Evolutionary conservation across 2,329 filamentous ascomycete species (phyloP).

Genomic region (Ceratocystiopsis minuta): DNA sequence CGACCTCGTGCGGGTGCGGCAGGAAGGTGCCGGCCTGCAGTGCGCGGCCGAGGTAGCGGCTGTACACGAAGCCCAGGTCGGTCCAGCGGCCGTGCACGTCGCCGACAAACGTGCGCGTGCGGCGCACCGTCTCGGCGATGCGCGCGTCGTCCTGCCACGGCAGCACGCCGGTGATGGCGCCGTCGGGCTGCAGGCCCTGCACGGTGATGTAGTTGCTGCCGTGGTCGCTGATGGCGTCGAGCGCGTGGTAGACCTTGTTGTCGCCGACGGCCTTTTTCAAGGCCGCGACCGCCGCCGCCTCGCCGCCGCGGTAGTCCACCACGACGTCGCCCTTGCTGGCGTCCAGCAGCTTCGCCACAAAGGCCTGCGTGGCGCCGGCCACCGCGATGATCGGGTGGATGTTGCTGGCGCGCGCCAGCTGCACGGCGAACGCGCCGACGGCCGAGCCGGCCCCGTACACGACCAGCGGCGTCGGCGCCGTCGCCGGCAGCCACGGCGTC

Average conservation of each 20-base stretch:
- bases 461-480: conserved; percentile 10
- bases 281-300: conserved; percentile 24
- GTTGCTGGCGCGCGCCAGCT: conserved; percentile 27
- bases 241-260: conserved; percentile 21
- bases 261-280: conserved; percentile 15
- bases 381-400: conserved; percentile 37
- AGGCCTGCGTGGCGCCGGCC: conserved; percentile 25
- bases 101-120: conserved; percentile 11
- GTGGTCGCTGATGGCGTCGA: conserved; percentile 25
- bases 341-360: conserved; percentile 28
- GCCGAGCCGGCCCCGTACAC: conserved; percentile 29
- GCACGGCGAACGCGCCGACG: conserved; percentile 33
- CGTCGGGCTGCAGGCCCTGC: conserved; percentile 16
- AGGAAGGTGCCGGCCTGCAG: conserved; percentile 25
- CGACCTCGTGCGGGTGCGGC: conserved; percentile 27
- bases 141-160: conserved; percentile 10
- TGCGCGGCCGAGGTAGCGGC: conserved; percentile 18
- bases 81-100: conserved; percentile 10
- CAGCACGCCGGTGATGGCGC: conserved; percentile 14
- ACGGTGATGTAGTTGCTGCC: conserved; percentile 20
- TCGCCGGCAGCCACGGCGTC: conserved; percentile 21
- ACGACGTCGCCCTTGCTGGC: conserved; percentile 29
- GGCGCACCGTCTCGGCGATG: conserved; percentile 7
- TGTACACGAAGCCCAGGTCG: conserved; percentile 21
- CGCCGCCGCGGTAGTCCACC: conserved; percentile 35